Conservation (phyloP, 2,329 filamentous ascomycete genomes). For the Penicillium sp. region DNA sequence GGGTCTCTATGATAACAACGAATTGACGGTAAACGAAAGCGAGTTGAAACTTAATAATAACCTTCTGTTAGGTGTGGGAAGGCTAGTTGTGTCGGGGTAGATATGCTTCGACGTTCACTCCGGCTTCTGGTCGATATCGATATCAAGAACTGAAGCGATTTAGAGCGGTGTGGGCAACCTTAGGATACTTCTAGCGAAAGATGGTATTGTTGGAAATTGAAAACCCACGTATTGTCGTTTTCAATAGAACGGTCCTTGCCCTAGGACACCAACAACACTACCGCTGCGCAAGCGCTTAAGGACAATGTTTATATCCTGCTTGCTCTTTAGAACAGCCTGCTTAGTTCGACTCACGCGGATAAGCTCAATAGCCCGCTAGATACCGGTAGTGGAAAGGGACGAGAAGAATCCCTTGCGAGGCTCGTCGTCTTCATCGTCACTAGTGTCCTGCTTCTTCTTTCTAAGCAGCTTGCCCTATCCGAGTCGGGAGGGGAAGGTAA, state of each 20-base stretch:
- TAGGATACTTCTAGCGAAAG: neutral
- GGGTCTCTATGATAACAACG: neutral
- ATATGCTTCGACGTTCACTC: neutral
- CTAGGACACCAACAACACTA: conserved; percentile 60
- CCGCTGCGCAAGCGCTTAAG: conserved; percentile 55
- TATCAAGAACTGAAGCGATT: neutral
- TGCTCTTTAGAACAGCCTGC: conserved; percentile 54
- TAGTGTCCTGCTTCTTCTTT: conserved; percentile 33
- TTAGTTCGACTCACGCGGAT: conserved; percentile 54
- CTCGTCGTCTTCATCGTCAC: conserved; percentile 43
- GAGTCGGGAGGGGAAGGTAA: conserved; percentile 54
- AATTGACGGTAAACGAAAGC: neutral
- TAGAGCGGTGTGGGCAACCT: too few relatives aligned
- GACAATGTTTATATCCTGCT: conserved; percentile 59
- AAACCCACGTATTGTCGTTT: conserved; percentile 23
- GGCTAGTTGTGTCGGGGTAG: too few relatives aligned
- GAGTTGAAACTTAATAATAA: neutral
- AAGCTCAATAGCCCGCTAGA: conserved; percentile 56
- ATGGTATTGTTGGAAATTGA: neutral
- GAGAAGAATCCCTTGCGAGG: conserved; percentile 51
- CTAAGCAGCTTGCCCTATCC: conserved; percentile 48
- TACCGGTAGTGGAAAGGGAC: conserved; percentile 50
- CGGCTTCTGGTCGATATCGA: neutral
- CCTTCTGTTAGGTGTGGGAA: neutral
- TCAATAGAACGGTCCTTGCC: conserved; percentile 24